phyloP scores from a whole-genome alignment of 179 eudicot species.

The Heliamphora pulchella region DNA sequence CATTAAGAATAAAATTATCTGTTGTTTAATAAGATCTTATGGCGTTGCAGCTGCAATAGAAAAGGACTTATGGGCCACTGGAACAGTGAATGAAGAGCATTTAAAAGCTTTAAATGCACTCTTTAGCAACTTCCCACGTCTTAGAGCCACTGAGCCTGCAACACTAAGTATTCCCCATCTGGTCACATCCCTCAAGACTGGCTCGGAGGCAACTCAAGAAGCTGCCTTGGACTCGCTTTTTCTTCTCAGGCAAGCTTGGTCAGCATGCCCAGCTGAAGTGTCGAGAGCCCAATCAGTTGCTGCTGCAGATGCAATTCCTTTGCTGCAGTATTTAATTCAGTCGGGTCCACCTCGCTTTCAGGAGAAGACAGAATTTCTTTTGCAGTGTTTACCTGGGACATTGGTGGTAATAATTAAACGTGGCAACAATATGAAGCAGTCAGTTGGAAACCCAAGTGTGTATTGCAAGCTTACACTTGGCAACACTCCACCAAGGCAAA shows the following conservation, averaged over 20 bases:
- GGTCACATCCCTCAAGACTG: conserved; percentile 85
- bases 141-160: conserved; percentile 98
- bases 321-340: conserved; percentile 84
- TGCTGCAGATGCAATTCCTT: conserved; percentile 94
- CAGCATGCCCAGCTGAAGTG: conserved; percentile 97
- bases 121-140: conserved; percentile 90
- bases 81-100: conserved; percentile 82
- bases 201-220: conserved; percentile 93
- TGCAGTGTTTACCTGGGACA: conserved; percentile 97
- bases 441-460: conserved; percentile 89
- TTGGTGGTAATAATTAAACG: conserved; percentile 80
- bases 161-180: conserved; percentile 96
- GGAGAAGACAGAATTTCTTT: conserved; percentile 82
- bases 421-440: conserved; percentile 91
- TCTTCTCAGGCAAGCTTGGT: conserved; percentile 98
- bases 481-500: conserved; percentile 67
- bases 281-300: conserved; percentile 94
- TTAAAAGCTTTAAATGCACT: conserved; percentile 85
- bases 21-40: conserved; percentile 17
- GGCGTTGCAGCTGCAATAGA: conserved; percentile 78
- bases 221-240: conserved; percentile 87
- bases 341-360: conserved; percentile 99
- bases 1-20: not conserved
- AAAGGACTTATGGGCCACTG: conserved; percentile 93
- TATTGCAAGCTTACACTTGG: conserved; percentile 96